Base-by-base conservation (phyloP, 176 grass and related monocot genomes). In the Rhynchospora breviuscula region DNA sequence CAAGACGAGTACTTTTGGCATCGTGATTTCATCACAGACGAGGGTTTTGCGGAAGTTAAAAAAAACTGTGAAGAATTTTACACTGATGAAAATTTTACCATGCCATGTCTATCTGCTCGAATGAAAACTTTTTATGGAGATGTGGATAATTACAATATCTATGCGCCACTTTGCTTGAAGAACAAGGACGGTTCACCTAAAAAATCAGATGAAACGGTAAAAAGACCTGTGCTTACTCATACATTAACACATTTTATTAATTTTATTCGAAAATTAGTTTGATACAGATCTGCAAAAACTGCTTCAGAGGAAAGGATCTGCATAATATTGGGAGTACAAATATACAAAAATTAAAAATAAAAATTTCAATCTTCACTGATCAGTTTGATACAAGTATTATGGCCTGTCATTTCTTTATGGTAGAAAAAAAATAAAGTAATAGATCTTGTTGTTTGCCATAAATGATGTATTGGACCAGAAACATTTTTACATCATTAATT, bases 11-110 rank as follows among this genome's bases (percentile, higher is more conserved):
- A 35, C 23, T 68, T 51, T 12, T 86, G 84, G 84, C 60, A 26
- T 52, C 84, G 75, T 22, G 84, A 44, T 15, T 64, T 86, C 57
- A 79, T 86, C 31, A 53, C 84, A 48, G 74, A 80, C 15, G 84
- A 86, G 46, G 46, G 46, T 23, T 86, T 67, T 48, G 22, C 13
- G 11, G 26, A 21, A 6, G 56, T 84, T 59, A 65, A 22, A 40
- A 84, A 26, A 45, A 47, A 84, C 52, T 84, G 82, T 44, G 68
- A 84, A 52, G 21, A 44, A 67, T 56, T 1, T 47, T 66, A 51
- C 14, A 14, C 3, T 17, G 29, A 48, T 17, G 73, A 77, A 15
- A 77, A 77, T 43, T 5, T 57, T 67, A 71, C 47, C 1, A 2
- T 19, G 7, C 6, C 12, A 35, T 84, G 82, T 59, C 35, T 13